Evolutionary conservation across 2,329 filamentous ascomycete species (phyloP).

Genomic region (Pseudogymnoascus sp.): DNA sequence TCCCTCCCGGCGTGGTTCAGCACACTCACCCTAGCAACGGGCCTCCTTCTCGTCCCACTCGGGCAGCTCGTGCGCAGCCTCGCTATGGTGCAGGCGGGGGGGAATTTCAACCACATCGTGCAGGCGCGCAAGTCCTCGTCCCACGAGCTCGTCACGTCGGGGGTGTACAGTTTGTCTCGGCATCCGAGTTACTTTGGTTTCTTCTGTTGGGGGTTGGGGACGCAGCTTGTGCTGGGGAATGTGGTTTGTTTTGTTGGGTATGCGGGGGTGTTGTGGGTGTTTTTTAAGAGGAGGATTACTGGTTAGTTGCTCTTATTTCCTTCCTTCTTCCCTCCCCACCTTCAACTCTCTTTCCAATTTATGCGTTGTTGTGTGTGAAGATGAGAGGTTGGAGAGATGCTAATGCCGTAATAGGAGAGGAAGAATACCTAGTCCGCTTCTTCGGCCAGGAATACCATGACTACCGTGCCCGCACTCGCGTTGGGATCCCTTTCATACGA

Average conservation of each 20-base stretch:
- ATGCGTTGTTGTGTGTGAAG: not conserved
- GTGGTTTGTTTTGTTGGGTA: conserved; percentile 69
- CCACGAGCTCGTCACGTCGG: conserved; percentile 75
- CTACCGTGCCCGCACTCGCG: conserved; percentile 64
- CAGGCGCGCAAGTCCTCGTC: conserved; percentile 60
- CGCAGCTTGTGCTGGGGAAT: conserved; percentile 86
- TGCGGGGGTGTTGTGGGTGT: conserved; percentile 69
- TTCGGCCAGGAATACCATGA: conserved; percentile 75
- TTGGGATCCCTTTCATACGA: conserved; percentile 72
- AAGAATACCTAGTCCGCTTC: conserved; percentile 68
- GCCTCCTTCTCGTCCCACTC: conserved; percentile 54
- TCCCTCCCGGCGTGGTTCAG: conserved; percentile 34
- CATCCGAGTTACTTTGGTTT: conserved; percentile 97
- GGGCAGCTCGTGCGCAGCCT: conserved; percentile 72
- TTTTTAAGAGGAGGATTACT: conserved; percentile 68
- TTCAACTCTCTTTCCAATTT: not conserved
- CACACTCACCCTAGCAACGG: conserved; percentile 41
- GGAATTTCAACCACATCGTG: conserved; percentile 85
- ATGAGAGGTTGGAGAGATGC: conserved; percentile 11
- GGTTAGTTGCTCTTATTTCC: conserved; percentile 37
- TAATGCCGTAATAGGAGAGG: conserved; percentile 52
- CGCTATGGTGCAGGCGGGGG: conserved; percentile 84
- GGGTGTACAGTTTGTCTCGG: conserved; percentile 67
- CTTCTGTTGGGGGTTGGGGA: conserved; percentile 97
- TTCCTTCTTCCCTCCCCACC: conserved; percentile 6